Evolutionary conservation across 805 yeast genomes (phyloP).

Genomic region (Zygosaccharomyces kombuchaensis): DNA sequence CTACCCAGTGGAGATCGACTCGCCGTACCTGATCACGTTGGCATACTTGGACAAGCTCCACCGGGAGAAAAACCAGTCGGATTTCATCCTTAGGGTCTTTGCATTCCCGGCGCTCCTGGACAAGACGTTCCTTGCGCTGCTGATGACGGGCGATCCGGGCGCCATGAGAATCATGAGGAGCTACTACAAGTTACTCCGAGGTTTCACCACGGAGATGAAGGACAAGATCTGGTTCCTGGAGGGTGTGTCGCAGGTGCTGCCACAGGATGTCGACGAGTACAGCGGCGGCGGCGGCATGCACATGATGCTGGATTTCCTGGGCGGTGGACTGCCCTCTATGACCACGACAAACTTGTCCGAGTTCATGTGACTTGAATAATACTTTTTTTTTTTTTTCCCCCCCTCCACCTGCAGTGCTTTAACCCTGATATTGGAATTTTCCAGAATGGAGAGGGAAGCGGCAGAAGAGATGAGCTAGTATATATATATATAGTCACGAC

Average conservation of each 20-base stretch:
- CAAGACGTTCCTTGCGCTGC: conserved; percentile 65
- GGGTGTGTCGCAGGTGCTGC: conserved; percentile 83
- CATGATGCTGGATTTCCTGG: conserved; percentile 84
- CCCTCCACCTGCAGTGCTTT: neutral
- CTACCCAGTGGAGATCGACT: conserved; percentile 76
- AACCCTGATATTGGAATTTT: conserved; percentile 5
- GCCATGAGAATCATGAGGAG: conserved; percentile 91
- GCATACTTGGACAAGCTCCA: conserved; percentile 82
- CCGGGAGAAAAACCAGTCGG: conserved; percentile 76
- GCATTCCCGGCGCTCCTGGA: conserved; percentile 92
- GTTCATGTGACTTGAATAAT: conserved; percentile 20
- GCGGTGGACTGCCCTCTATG: conserved; percentile 57
- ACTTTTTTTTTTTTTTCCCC: neutral
- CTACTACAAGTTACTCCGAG: conserved; percentile 75
- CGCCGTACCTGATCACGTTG: conserved; percentile 83
- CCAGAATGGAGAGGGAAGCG: conserved; percentile 6
- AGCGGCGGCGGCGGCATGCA: conserved; percentile 91
- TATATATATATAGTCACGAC: neutral
- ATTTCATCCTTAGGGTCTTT: conserved; percentile 80
- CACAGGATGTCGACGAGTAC: conserved; percentile 87
- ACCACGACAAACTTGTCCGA: conserved; percentile 39
- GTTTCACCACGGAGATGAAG: conserved; percentile 80
- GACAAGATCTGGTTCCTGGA: conserved; percentile 91
- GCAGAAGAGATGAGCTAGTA: conserved; percentile 3
- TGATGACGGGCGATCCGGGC: conserved; percentile 78